These are phyloP conservation scores for Daldinia decipiens DNA, from an alignment of 495 filamentous ascomycete species.

Conservation along the genomic window DNA sequence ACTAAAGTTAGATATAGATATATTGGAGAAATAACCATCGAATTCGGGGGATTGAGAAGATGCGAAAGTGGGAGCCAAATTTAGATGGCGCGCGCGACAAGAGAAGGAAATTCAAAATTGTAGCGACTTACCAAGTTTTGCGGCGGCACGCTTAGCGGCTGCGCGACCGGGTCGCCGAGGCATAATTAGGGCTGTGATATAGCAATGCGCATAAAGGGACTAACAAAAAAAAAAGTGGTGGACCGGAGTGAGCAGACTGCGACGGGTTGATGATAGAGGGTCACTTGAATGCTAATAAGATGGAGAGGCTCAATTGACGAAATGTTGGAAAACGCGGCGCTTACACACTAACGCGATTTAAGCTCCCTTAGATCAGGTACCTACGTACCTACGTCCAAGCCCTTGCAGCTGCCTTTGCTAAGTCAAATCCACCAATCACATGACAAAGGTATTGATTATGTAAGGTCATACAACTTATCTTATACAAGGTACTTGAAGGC, in stretches of 20 bases:
- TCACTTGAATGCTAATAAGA: neutral
- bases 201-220: neutral
- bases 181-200: slow-evolving; percentile 29
- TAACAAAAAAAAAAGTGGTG: neutral
- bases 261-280: neutral
- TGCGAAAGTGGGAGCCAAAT: neutral
- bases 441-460: neutral
- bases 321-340: neutral
- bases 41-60: neutral
- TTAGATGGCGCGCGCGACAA: neutral
- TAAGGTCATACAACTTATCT: neutral
- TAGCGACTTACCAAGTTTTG: slow-evolving; percentile 54
- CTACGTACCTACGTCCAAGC: too few relatives aligned
- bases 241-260: neutral
- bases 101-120: neutral
- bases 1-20: slow-evolving; percentile 17
- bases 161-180: slow-evolving; percentile 57
- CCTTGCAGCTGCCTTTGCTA: neutral
- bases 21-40: neutral
- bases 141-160: slow-evolving; percentile 58
- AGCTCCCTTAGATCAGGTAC: too few relatives aligned
- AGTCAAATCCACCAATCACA: neutral
- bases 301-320: neutral
- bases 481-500: too few relatives aligned
- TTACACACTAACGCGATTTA: neutral